Percentiles rank a stretch among this genome's conserved stretches.
Evolutionary conservation across 176 grass and related monocot species (phyloP).

Genomic region (Carex scoparia): DNA sequence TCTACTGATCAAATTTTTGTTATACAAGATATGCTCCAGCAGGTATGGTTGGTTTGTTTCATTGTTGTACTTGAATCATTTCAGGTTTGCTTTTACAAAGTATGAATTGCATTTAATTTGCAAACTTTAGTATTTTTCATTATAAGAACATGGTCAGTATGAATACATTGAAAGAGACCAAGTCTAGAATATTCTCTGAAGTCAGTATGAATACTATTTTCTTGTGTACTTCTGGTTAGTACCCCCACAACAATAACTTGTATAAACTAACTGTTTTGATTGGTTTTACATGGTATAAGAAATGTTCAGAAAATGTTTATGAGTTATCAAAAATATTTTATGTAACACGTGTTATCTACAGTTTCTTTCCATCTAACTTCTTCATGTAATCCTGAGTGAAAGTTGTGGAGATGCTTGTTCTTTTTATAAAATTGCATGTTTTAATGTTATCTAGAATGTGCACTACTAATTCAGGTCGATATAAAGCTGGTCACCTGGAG

Average conservation of each 20-base stretch:
- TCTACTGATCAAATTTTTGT: constrained; percentile 33
- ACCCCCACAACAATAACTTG: neutral
- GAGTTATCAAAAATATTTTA: neutral
- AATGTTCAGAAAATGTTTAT: neutral
- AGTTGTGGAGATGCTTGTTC: neutral
- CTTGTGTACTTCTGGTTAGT: neutral
- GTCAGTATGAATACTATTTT: neutral
- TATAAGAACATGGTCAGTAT: neutral
- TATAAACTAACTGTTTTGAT: neutral
- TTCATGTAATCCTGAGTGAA: neutral
- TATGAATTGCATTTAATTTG: neutral
- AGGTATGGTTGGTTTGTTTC: constrained; percentile 32
- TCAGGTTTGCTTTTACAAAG: neutral
- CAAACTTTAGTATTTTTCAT: neutral
- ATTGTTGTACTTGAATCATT: neutral
- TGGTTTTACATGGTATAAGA: neutral
- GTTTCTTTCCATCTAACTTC: neutral
- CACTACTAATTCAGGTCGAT: neutral
- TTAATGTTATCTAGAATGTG: neutral
- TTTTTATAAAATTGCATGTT: neutral
- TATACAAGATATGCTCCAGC: constrained; percentile 65
- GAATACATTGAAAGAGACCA: neutral
- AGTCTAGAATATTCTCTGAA: neutral
- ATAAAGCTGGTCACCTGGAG: neutral
- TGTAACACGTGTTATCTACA: neutral